Base-by-base conservation (phyloP, 495 filamentous ascomycete species). In the Penicillium dipodomyicola region DNA sequence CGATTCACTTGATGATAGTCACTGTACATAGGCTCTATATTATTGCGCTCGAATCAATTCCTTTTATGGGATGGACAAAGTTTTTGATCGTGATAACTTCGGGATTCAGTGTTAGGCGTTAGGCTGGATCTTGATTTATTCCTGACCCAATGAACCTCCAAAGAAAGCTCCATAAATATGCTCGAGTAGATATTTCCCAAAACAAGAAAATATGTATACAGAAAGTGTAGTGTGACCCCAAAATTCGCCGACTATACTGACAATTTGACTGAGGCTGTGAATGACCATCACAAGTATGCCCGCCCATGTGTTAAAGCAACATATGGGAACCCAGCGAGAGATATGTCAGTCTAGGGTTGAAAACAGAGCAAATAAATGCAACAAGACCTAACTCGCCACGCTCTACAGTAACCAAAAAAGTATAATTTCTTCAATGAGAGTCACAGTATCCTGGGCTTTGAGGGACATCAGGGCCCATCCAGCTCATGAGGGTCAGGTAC, bases 401-500 rank as follows among this genome's bases (percentile, higher is more conserved):
- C 30, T 56, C 23, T 60, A 56, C 35, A 43, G 19, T 48, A 46
- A 39, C 22, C 47, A 19, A 10, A 29, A 52, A 15, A 40, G 22
- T 23, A 15, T 29, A 33, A 57, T 50, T 33, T 37, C 17, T 1
- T 65, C 40, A 71, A 48, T 65, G 67, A 45, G 69, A 66, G 67
- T 87, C 82, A 63, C 85, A 88, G 66, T 87, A 86, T 40, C 83
- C 82, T 2, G 82, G 83, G 49, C 77, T 76, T 47, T 65, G 65
- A 12, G 54, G 55, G 19, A 62, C 64, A 2, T 59, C 61, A 30
- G 73, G 79, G 15, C 69, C 64, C n/a, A 87, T 80, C 94, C 94
- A 98, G 70, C 87, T 92, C 68, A 83, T 79, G 19, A 96, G 70
- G 5, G 94, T 97, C 61, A 97, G 72, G 9, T 78, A 72, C 1